A percentile compares a stretch with the other conserved stretches of the same genome.
Evolutionary conservation across 352 stramenopile species (phyloP).

Genomic region (Pythium phragmitis): DNA sequence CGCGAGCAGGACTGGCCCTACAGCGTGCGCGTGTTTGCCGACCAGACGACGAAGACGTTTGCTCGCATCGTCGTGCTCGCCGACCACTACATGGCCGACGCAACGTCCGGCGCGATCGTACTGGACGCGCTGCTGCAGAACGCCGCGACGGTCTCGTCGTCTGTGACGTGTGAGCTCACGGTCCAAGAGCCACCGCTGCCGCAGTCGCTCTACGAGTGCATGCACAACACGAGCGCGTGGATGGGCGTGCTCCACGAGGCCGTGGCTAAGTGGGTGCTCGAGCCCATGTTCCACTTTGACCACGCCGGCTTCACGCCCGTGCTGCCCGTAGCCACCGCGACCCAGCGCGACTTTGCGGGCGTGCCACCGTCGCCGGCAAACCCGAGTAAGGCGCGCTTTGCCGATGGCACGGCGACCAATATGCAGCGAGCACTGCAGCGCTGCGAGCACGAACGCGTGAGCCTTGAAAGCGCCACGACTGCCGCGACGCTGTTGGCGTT

Average conservation of each 20-base stretch:
- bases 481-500: slow-evolving; percentile 47
- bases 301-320: slow-evolving; percentile 44
- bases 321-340: slow-evolving; percentile 35
- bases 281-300: slow-evolving; percentile 61
- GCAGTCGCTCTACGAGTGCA: slow-evolving; percentile 56
- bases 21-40: slow-evolving; percentile 38
- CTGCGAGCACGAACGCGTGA: slow-evolving; percentile 42
- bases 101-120: slow-evolving; percentile 41
- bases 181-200: slow-evolving; percentile 30
- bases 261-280: slow-evolving; percentile 62
- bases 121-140: slow-evolving; percentile 50
- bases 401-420: slow-evolving; percentile 36
- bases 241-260: slow-evolving; percentile 51
- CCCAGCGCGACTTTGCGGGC: slow-evolving; percentile 45
- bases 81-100: slow-evolving; percentile 67
- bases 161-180: slow-evolving; percentile 1
- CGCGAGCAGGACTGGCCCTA: slow-evolving; percentile 53
- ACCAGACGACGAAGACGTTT: slow-evolving; percentile 38
- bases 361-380: slow-evolving; percentile 33
- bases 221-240: slow-evolving; percentile 53
- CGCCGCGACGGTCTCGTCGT: slow-evolving; percentile 11
- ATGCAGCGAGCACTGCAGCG: slow-evolving; percentile 39
- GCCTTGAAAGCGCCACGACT: slow-evolving; percentile 44
- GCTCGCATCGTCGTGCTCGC: slow-evolving; percentile 48
- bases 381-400: slow-evolving; percentile 49